Evolutionary conservation across 768 basidiomycete species (phyloP), one percentile per base, ranked within the genome.

Genomic region (Tremella mesenterica): DNA sequence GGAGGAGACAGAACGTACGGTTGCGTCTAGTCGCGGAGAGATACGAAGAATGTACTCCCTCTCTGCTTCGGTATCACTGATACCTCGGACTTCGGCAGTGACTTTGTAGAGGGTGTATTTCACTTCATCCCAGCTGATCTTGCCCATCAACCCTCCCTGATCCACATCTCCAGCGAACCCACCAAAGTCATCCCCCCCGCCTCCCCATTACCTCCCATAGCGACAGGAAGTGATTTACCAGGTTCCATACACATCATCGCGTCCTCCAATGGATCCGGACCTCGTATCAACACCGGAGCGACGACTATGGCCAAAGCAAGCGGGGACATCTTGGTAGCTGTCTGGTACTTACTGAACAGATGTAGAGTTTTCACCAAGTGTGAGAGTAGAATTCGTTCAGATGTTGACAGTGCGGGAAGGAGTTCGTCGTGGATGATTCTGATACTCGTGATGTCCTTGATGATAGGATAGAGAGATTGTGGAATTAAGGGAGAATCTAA

Each of bases 261-360:
- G 30, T 69, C 67, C 45, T 64, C 59, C 6, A 69, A 45, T 0
- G 61, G 53, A 52, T 69, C 57, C 4, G 54, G 44, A n/a, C 60
- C 58, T 13, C 36, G 21, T 18, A 69, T 66, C 23, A 69, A 54
- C 21, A 48, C 41, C 5, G 67, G 67, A 1, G 67, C 60, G 25
- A 64, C 48, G 28, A 59, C 57, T 41, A 66, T 69, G 4, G 67
- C 54, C 14, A 59, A 45, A 20, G 59, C 56, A 2, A 60, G 51
- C 0, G 62, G 29, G 7, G 62, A 53, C 67, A 69, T 69, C 20
- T 50, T 54, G 5, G 62, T 66, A 2, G n/a, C 25, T 1, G 18
- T 6, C 31, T 57, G 54, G 54, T 63, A 54, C 8, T 34, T 29
- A 6, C 46, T 44, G 0, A 66, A 41, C 21, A 57, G 29, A 30